Conservation (phyloP, 495 filamentous ascomycete genomes). For the Neurospora sp. region DNA sequence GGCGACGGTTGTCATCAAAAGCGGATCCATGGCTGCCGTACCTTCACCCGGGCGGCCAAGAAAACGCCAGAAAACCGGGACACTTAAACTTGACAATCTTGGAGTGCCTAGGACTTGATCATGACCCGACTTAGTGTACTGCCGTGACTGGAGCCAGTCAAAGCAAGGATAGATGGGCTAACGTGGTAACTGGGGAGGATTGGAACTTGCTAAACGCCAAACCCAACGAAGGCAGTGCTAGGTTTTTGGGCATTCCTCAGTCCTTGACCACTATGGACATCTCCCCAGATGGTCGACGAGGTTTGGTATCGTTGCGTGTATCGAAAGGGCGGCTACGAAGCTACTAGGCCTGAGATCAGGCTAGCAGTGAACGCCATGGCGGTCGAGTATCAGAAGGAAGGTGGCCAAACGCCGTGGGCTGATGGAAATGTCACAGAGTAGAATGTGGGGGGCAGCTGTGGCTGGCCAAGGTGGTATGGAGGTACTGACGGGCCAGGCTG, state of each 20-base stretch:
- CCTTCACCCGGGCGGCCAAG: not conserved
- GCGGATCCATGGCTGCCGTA: not conserved
- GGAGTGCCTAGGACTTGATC: not conserved
- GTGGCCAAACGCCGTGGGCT: not conserved
- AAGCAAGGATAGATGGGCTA: not conserved
- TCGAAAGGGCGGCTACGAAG: not conserved
- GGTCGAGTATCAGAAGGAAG: not conserved
- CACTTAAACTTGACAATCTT: not conserved
- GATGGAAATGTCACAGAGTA: not conserved
- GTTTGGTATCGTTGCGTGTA: not conserved
- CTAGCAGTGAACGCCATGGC: not conserved
- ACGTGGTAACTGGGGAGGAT: not conserved
- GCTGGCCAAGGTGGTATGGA: not conserved
- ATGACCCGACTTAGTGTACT: not conserved
- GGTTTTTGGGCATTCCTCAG: not conserved
- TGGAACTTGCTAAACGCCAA: not conserved
- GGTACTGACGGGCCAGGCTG: not conserved
- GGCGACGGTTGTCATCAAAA: not conserved
- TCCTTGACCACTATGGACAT: not conserved
- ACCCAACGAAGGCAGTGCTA: not conserved
- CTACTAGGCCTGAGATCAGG: not conserved
- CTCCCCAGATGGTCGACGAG: not conserved
- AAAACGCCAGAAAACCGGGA: not conserved
- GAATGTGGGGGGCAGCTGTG: not conserved
- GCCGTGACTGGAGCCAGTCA: not conserved